Evolutionary conservation across 1,284 basidiomycete species (phyloP), one percentile per base, ranked within the genome.

Genomic region (Puccinia brachypodii): DNA sequence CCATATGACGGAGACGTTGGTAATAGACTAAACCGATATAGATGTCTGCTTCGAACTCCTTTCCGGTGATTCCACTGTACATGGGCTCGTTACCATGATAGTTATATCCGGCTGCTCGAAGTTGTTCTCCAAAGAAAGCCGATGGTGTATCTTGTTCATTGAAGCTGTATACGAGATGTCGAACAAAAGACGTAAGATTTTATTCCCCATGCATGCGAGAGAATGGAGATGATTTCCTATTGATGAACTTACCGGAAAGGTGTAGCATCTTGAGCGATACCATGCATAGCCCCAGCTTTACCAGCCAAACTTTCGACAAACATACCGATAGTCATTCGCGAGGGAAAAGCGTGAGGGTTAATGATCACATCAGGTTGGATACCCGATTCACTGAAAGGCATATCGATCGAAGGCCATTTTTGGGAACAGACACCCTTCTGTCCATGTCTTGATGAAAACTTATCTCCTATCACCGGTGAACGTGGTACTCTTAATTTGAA

Each of bases 311-410:
- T 96, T 89, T 99, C 97, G 83, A 99, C 95, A 86, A 99, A 92
- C 97, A 99, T 99, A 82, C 97, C 97, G 85, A 99, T 99, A 8
- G 97, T 99, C 97, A 99, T 99, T 85, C 97, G 94, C 89, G 92
- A 94, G 0, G 97, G 97, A 90, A 99, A 99, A 28, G 97, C 97
- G 87, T 99, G 97, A 44, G 97, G 97, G 88, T 99, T 99, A 89
- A 99, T 99, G 87, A 99, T 99, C 77, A 99, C 92, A 87, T 99
- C 97, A 0, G 97, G 97, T 87, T 98, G 96, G 91, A 99, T 96
- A 16, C 97, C 97, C 83, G 94, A 96, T 88, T 99, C 97, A 84
- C 92, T 92, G 89, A 99, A 99, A 9, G 97, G 97, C 97, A 99
- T 98, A 87, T 99, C 97, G 84, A 98, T 89, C 44, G 92, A 91